Base-by-base conservation (phyloP, 2,329 filamentous ascomycete genomes). In the Ambrosiella xylebori region DNA sequence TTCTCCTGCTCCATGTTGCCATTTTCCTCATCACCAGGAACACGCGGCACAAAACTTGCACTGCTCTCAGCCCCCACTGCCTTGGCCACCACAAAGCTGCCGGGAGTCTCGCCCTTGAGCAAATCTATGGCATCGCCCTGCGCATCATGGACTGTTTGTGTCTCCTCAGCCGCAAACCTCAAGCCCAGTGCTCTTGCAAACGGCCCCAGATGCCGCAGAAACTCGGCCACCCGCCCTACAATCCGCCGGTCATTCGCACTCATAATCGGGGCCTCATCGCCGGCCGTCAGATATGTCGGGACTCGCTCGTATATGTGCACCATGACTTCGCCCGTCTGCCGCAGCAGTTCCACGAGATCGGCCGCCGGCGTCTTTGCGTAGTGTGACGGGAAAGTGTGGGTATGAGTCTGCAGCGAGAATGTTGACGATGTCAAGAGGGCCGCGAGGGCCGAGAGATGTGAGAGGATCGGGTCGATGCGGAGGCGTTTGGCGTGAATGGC, bases 111-210 rank as follows among this genome's bases (percentile, higher is more conserved):
- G 1, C 59, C 59, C 17, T 36, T 35, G 5, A 57, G n/a, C 37
- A 59, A 36, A 45, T 59, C 58, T 15, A 38, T 11, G 27, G 54
- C 58, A 54, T 59, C 58, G 11, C 58, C 58, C 13, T 56, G 54
- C 1, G 49, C 54, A 53, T 59, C 49, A 13, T 17, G 39, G 11
- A 59, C 58, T 1, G 12, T 56, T n/a, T 37, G 19, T 9, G 41
- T 38, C 38, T 54, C 37, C 6, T 41, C 52, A 2, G 9, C 37
- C 3, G 9, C 37, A 11, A 54, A 13, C 3, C 15, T 44, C 9
- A 54, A 7, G 2, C 52, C 52, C 12, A 54, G 1, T 0, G 35
- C 52, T 13, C 38, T 40, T 6, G 52, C 19, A 38, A 38, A 54
- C 52, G 37, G 37, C 15, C 19, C 17, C 38, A 54, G n/a, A 17